Evolutionary conservation across 371 early-diverging fungal genomes (phyloP), one percentile per base, ranked within the genome.

Genomic region (Rhizopus delemar): DNA sequence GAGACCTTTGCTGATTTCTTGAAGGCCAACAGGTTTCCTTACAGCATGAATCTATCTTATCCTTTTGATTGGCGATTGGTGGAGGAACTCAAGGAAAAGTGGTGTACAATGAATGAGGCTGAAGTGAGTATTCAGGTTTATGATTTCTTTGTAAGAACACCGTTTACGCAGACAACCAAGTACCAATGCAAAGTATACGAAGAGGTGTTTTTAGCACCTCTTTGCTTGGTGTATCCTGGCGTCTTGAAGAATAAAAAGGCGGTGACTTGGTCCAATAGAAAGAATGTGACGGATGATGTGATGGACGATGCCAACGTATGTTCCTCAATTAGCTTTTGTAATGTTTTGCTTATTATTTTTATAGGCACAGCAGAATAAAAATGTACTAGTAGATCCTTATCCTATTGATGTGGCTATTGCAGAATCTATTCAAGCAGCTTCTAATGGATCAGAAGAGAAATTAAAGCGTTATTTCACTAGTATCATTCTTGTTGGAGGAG

Each of bases 171-270:
- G 2, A 92, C 95, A 0, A 70, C 71, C 9, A 90, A 90, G 60
- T 91, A 87, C 58, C 87, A 85, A 56, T 82, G 92, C 71, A 95
- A 95, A 67, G 86, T 91, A 0, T 94, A 93, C 57, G 94, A 93
- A 55, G 95, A 94, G 61, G 87, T 83, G 13, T 86, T 89, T 48
- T 65, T 90, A n/a, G 91, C 93, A 0, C 91, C 94, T 5, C 56
- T 79, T 58, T 82, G 85, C 52, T 51, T 88, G 16, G 79, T 89
- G 41, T 84, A 83, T 60, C 87, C 89, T 3, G 73, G 77, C 13
- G 77, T 87, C 8, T 41, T 79, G 41, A 52, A 68, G 32, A 52
- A 49, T 7, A 57, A 65, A 8, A 62, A 67, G 41, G 67, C 59
- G 48, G 59, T 57, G 33, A 57, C 51, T 22, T 22, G 22, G 50